Evolutionary conservation across 805 yeast genomes (phyloP).

Genomic region (Spencermartinsiella europaea): DNA sequence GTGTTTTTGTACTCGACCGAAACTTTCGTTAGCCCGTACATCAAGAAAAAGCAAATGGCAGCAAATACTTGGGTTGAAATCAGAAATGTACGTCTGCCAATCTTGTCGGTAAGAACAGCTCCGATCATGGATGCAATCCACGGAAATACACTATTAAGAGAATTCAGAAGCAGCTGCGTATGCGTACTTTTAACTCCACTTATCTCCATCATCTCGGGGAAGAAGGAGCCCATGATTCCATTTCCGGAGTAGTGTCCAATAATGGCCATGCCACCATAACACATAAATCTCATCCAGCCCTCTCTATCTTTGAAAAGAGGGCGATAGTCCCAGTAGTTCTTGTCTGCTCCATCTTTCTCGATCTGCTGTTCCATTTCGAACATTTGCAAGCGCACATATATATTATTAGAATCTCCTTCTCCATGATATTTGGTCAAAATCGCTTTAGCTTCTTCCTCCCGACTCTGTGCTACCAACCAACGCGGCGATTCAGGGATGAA

Average conservation of each 20-base stretch:
- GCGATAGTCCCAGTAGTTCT: conserved; percentile 10
- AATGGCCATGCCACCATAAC: neutral
- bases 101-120: conserved; percentile 42
- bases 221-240: conserved; percentile 39
- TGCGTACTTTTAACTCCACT: conserved; percentile 42
- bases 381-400: conserved; percentile 11
- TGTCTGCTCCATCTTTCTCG: conserved; percentile 4
- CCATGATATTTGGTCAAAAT: conserved; percentile 16
- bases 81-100: conserved; percentile 64
- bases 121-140: conserved; percentile 3
- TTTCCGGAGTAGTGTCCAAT: conserved; percentile 2
- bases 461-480: conserved; percentile 10
- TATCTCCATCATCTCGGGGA: conserved; percentile 39
- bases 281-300: conserved; percentile 3
- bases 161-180: conserved; percentile 44
- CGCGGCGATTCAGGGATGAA: conserved; percentile 22
- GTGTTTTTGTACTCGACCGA: neutral
- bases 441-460: conserved; percentile 11
- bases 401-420: conserved; percentile 6
- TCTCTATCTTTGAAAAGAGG: conserved; percentile 7
- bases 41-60: too few relatives aligned
- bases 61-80: too few relatives aligned
- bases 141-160: conserved; percentile 40
- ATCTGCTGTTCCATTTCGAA: conserved; percentile 6
- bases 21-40: too few relatives aligned